Evolutionary conservation across 345 rosid species (phyloP).

Genomic region (Citrus glauca): DNA sequence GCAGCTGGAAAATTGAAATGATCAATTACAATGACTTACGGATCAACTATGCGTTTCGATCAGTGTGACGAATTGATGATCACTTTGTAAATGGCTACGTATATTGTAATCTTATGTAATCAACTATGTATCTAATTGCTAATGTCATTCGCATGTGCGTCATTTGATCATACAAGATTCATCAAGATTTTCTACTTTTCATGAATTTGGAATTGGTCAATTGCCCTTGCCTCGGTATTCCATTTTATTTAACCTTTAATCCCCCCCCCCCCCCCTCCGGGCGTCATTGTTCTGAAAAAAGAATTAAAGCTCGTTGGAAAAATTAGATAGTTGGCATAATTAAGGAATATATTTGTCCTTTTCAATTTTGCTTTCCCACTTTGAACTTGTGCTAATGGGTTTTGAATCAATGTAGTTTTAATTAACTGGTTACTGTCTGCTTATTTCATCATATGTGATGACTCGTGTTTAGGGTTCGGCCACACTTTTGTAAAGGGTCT

Average conservation of each 20-base stretch:
- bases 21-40: background rate
- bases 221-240: too few species aligned
- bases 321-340: background rate
- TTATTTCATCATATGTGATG: too few species aligned
- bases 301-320: background rate
- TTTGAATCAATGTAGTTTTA: too few species aligned
- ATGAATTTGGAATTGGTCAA: too few species aligned
- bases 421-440: too few species aligned
- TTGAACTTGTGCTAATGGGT: background rate
- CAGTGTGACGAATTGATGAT: background rate
- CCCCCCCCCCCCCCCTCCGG: background rate
- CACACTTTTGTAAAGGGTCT: background rate
- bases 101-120: background rate
- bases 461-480: background rate
- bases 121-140: background rate
- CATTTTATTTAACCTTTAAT: background rate
- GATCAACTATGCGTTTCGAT: background rate
- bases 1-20: too few species aligned
- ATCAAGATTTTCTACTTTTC: constrained; percentile 8
- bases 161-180: constrained; percentile 17
- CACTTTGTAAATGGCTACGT: background rate
- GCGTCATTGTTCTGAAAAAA: background rate
- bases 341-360: background rate
- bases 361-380: background rate
- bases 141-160: constrained; percentile 31